phyloP scores from a whole-genome alignment of 2,329 filamentous ascomycete species.

The Dactylellina sp. region DNA sequence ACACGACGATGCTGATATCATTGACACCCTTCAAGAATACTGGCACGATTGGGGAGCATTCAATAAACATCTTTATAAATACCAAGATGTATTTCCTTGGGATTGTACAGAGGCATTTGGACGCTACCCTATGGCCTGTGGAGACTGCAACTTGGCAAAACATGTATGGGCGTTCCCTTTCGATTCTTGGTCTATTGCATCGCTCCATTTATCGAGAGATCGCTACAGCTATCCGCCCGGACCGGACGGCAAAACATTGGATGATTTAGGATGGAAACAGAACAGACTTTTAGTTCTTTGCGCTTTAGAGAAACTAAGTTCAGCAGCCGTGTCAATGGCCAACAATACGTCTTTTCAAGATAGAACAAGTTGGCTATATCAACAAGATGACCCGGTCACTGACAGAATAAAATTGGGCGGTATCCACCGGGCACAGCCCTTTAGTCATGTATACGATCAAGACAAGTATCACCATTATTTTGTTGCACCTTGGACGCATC shows the following conservation, averaged over 20 bases:
- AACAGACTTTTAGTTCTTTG: slow-evolving; percentile 63
- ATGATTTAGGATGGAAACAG: slow-evolving; percentile 62
- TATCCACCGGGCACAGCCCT: slow-evolving; percentile 65
- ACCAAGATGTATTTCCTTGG: slow-evolving; percentile 66
- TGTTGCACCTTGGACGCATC: slow-evolving; percentile 35
- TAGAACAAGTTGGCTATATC: slow-evolving; percentile 63
- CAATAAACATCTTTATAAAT: slow-evolving; percentile 63
- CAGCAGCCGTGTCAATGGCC: slow-evolving; percentile 64
- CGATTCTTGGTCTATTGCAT: slow-evolving; percentile 65
- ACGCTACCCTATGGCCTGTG: slow-evolving; percentile 58
- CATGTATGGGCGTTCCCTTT: slow-evolving; percentile 67
- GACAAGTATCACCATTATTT: slow-evolving; percentile 59
- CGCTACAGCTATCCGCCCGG: slow-evolving; percentile 62
- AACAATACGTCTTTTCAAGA: slow-evolving; percentile 60
- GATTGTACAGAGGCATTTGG: slow-evolving; percentile 67
- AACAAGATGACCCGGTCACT: slow-evolving; percentile 4
- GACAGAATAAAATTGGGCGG: slow-evolving; percentile 64
- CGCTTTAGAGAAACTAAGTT: slow-evolving; percentile 62
- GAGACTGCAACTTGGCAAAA: slow-evolving; percentile 65
- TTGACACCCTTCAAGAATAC: slow-evolving; percentile 66
- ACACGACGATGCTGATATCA: slow-evolving; percentile 65
- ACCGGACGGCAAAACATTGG: slow-evolving; percentile 30
- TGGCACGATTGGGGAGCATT: slow-evolving; percentile 67
- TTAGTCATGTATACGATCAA: slow-evolving; percentile 64
- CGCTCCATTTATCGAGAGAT: slow-evolving; percentile 64